Conservation (phyloP, 768 basidiomycete species). For the Lentinus brumalis region DNA sequence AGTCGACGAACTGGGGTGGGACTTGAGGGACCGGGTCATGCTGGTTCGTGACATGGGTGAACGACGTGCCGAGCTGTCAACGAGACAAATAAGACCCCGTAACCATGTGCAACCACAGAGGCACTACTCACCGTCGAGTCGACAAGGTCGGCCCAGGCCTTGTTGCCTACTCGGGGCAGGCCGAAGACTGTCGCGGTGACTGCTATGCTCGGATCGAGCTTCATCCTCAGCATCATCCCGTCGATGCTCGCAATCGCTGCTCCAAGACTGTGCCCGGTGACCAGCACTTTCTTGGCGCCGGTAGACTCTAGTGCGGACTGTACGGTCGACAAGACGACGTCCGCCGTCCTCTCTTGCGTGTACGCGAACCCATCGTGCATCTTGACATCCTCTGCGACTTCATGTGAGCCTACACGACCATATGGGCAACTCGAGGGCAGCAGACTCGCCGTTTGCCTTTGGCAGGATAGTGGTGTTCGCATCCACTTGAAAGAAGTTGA, state of each 20-base stretch:
- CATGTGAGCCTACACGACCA: not conserved
- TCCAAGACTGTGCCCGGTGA: constrained; percentile 36
- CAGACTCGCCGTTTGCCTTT: constrained; percentile 23
- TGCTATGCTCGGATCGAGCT: constrained; percentile 36
- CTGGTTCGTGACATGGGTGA: constrained; percentile 41
- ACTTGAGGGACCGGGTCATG: constrained; percentile 45
- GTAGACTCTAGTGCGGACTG: constrained; percentile 31
- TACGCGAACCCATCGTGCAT: constrained; percentile 44
- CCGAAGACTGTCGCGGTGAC: constrained; percentile 42
- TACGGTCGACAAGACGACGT: constrained; percentile 35
- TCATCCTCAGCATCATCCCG: constrained; percentile 40
- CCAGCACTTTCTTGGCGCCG: constrained; percentile 38
- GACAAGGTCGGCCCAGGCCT: constrained; percentile 45
- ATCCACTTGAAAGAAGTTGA: constrained; percentile 31
- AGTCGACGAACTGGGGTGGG: constrained; percentile 42
- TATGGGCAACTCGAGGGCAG: not conserved
- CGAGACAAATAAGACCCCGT: not conserved
- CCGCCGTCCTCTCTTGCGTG: constrained; percentile 42
- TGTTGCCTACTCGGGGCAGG: constrained; percentile 48
- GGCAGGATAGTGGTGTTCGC: constrained; percentile 38
- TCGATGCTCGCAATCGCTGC: constrained; percentile 51
- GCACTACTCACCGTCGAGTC: constrained; percentile 34
- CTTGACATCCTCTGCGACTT: constrained; percentile 26
- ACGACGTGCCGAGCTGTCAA: constrained; percentile 30
- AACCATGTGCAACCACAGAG: not conserved